Conservation (phyloP, 2,329 filamentous ascomycete species). For the Pseudogymnoascus sp. region DNA sequence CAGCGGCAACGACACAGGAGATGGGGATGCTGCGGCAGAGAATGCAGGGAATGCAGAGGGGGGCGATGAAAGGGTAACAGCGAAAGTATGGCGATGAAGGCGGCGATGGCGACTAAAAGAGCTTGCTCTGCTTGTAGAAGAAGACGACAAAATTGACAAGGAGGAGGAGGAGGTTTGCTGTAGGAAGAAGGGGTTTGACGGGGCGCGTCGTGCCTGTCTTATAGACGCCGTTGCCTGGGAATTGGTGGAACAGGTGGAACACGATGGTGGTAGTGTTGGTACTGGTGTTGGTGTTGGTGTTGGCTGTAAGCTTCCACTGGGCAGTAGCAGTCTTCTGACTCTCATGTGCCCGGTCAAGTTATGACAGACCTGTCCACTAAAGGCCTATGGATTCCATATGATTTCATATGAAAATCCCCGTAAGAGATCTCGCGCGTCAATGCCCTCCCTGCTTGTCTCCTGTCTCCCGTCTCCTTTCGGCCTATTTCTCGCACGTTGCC, state of each 20-base stretch:
- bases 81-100: neutral
- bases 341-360: neutral
- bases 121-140: neutral
- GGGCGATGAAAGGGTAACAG: neutral
- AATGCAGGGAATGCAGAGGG: neutral
- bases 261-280: neutral
- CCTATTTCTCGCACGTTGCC: neutral
- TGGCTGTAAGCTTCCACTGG: neutral
- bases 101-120: neutral
- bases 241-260: neutral
- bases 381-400: neutral
- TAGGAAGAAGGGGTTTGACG: neutral
- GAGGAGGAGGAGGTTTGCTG: neutral
- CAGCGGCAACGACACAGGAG: neutral
- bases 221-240: slow-evolving; percentile 3
- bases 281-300: neutral
- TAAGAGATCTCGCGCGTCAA: neutral
- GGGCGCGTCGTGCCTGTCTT: neutral
- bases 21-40: neutral
- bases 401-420: neutral
- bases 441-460: neutral
- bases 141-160: neutral
- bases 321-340: neutral
- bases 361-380: neutral
- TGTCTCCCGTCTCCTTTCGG: neutral